A percentile compares a stretch with the other conserved stretches of the same genome.
Conservation (phyloP, 306 rosid species). For the Castanea mollissima region DNA sequence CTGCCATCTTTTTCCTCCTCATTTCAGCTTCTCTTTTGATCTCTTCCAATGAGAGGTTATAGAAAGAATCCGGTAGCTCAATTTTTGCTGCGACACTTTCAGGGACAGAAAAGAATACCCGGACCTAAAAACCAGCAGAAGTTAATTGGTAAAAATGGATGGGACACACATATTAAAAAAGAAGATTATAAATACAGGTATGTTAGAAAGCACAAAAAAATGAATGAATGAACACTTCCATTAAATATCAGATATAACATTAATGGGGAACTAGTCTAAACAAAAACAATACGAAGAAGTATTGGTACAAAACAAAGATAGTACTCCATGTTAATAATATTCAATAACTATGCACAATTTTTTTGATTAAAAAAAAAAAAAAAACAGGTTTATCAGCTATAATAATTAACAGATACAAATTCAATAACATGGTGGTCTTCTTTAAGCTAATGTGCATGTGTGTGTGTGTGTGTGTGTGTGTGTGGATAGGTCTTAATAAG, state of each 20-base stretch:
- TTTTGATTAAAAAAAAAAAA: not conserved
- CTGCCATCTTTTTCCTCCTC: slow-evolving; percentile 84
- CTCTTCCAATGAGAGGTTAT: slow-evolving; percentile 64
- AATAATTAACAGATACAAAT: not conserved
- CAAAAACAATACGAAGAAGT: not conserved
- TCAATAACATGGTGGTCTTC: not conserved
- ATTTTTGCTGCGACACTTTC: slow-evolving; percentile 83
- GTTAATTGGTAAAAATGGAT: not conserved
- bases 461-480: too few relatives aligned
- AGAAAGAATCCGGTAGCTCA: slow-evolving; percentile 86
- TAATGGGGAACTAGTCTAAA: not conserved
- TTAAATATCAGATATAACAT: not conserved
- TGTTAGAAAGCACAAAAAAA: not conserved
- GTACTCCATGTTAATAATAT: too few relatives aligned
- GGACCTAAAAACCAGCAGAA: slow-evolving; percentile 43
- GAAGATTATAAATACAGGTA: not conserved
- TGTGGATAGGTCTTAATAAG: not conserved
- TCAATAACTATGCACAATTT: not conserved
- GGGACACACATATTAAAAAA: not conserved
- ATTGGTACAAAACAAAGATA: not conserved
- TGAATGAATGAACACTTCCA: not conserved
- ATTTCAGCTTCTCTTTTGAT: slow-evolving; percentile 82
- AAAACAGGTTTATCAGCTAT: not conserved
- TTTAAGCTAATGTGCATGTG: too few relatives aligned
- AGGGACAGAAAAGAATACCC: slow-evolving; percentile 91